Evolutionary conservation across 2,329 filamentous ascomycete species (phyloP), one percentile per base, ranked within the genome.

Genomic region (Pezicula neosporulosa): DNA sequence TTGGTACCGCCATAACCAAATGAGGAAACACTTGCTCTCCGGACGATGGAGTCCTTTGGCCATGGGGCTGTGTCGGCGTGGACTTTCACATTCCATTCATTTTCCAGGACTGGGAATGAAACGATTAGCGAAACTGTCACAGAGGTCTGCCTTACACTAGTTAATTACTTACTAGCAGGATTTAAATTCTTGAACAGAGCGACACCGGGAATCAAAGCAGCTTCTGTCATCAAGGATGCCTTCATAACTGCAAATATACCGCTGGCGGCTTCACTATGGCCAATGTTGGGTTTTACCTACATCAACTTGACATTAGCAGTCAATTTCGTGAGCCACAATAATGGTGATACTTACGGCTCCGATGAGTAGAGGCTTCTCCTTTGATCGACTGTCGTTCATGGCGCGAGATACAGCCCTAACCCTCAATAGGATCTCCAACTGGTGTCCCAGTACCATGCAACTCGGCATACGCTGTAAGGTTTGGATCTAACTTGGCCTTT

Each of bases 251-350:
- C 53, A 12, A 55, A 43, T 1, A 61, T 38, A 3, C 56, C 60
- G 6, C 56, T 58, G 9, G 51, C 48, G 7, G 55, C 56, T 18
- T 58, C 49, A 18, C 42, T 21, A 47, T 66, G 63, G 4, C 63
- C 63, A 12, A 64, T 49, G 44, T 63, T 63, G 6, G 56, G 48
- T 39, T 65, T 66, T 10, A 63, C 3, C 24, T 24, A 4, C n/a
- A n/a, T n/a, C n/a, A n/a, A n/a, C n/a, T n/a, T n/a, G n/a, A n/a
- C n/a, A n/a, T n/a, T n/a, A n/a, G n/a, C n/a, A n/a, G n/a, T n/a
- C n/a, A n/a, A n/a, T n/a, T n/a, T n/a, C n/a, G n/a, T n/a, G n/a
- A n/a, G n/a, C n/a, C n/a, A n/a, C n/a, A n/a, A n/a, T n/a, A n/a
- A n/a, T n/a, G n/a, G n/a, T n/a, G n/a, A n/a, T n/a, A 24, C 24